These are phyloP conservation scores for Irpex rosettiformis DNA, from an alignment of 1,284 basidiomycete species.

Conservation along the genomic window DNA sequence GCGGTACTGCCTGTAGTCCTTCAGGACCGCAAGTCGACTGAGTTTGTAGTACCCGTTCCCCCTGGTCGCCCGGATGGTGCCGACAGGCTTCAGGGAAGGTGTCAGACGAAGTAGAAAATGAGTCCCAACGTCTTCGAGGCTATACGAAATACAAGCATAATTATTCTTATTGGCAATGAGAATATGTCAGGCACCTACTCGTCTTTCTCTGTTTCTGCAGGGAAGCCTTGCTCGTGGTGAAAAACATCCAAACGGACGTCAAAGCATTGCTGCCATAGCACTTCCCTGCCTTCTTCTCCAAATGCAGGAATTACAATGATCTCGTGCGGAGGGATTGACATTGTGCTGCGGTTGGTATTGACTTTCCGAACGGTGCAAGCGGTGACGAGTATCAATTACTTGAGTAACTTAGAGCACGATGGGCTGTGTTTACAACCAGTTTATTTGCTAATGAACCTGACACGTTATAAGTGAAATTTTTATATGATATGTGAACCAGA, in stretches of 20 bases:
- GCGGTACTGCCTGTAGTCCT: constrained; percentile 56
- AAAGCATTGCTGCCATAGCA: constrained; percentile 53
- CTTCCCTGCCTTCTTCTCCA: constrained; percentile 30
- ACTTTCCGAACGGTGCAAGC: not conserved
- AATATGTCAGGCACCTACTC: constrained; percentile 43
- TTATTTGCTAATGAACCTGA: too few relatives aligned
- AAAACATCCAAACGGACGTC: constrained; percentile 68
- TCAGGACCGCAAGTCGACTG: constrained; percentile 62
- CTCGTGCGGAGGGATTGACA: constrained; percentile 44
- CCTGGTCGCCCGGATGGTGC: constrained; percentile 55
- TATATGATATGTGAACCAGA: too few relatives aligned
- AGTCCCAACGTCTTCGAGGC: constrained; percentile 56
- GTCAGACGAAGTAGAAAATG: constrained; percentile 69
- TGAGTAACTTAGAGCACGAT: too few relatives aligned
- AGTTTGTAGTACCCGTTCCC: constrained; percentile 56
- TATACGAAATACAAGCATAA: constrained; percentile 21
- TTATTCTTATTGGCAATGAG: not conserved
- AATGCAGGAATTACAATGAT: constrained; percentile 44
- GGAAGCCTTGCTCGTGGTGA: constrained; percentile 65
- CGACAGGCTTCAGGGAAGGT: constrained; percentile 57
- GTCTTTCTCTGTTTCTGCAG: constrained; percentile 69
- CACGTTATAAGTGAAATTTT: too few relatives aligned
- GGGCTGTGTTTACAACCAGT: too few relatives aligned
- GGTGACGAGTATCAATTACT: not conserved
- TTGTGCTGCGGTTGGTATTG: not conserved